phyloP scores from a whole-genome alignment of 306 rosid genomes.

The Acacia melanoxylon region DNA sequence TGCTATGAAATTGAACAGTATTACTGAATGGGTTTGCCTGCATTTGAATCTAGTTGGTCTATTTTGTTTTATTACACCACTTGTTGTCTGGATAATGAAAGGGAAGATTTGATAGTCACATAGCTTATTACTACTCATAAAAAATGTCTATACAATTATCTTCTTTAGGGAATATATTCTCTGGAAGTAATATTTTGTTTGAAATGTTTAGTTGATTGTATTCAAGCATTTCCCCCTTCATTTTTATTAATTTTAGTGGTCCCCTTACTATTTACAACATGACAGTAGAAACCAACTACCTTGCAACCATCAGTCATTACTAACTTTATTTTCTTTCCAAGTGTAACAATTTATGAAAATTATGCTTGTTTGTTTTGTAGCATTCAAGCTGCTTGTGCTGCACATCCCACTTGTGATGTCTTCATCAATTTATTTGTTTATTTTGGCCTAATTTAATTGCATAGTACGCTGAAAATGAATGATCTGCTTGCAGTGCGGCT shows the following conservation, averaged over 20 bases:
- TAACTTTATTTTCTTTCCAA: background rate
- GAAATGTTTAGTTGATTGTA: background rate
- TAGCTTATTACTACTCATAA: too few species aligned
- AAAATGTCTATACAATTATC: background rate
- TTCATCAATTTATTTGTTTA: slow-evolving; percentile 54
- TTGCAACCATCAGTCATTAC: slow-evolving; percentile 7
- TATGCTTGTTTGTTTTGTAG: slow-evolving; percentile 42
- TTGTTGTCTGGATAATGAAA: background rate
- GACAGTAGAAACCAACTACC: slow-evolving; percentile 3
- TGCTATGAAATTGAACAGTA: background rate
- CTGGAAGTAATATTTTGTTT: background rate
- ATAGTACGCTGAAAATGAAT: slow-evolving; percentile 2
- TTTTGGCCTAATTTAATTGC: slow-evolving; percentile 13
- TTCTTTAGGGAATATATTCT: background rate
- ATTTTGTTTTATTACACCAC: slow-evolving; percentile 1
- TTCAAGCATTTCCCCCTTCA: background rate
- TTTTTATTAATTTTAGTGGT: background rate
- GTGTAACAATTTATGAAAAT: slow-evolving; percentile 21
- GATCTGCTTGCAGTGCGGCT: slow-evolving; percentile 67
- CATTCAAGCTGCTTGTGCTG: slow-evolving; percentile 80
- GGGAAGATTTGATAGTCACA: too few species aligned
- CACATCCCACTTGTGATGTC: slow-evolving; percentile 94
- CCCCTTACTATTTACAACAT: background rate
- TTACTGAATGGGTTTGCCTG: background rate
- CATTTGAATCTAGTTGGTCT: slow-evolving; percentile 10